These are phyloP conservation scores for Bretschneidera sinensis DNA, from an alignment of 345 rosid genomes.

Conservation along the genomic window DNA sequence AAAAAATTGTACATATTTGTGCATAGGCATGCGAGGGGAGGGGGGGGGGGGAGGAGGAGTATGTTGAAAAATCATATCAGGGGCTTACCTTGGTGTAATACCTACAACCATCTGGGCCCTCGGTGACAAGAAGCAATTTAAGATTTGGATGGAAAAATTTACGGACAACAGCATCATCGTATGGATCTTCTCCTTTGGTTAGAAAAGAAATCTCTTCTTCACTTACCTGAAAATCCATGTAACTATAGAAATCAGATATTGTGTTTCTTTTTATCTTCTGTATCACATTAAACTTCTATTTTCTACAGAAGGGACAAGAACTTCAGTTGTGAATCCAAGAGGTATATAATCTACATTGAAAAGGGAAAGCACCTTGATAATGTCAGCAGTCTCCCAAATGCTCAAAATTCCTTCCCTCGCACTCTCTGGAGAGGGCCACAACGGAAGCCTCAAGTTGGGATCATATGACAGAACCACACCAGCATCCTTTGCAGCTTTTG, in stretches of 20 bases:
- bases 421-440: slow-evolving; percentile 82
- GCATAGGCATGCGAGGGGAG: too few species aligned
- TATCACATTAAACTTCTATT: neutral
- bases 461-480: slow-evolving; percentile 83
- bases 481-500: slow-evolving; percentile 89
- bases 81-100: slow-evolving; percentile 79
- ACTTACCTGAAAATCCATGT: slow-evolving; percentile 49
- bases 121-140: slow-evolving; percentile 86
- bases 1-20: too few species aligned
- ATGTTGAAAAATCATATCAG: too few species aligned
- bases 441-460: slow-evolving; percentile 91
- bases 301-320: neutral
- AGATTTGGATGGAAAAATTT: slow-evolving; percentile 73
- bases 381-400: slow-evolving; percentile 86
- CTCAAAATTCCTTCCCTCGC: slow-evolving; percentile 84
- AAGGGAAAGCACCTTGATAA: slow-evolving; percentile 57
- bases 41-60: too few species aligned
- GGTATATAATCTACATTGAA: neutral
- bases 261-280: neutral
- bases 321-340: slow-evolving; percentile 3
- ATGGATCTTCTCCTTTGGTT: slow-evolving; percentile 90
- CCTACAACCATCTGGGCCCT: slow-evolving; percentile 82
- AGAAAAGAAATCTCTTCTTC: slow-evolving; percentile 89
- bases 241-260: neutral
- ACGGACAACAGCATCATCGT: slow-evolving; percentile 70